Evolutionary conservation across 129 eudicot species (phyloP).

Genomic region (Glebionis coronaria): DNA sequence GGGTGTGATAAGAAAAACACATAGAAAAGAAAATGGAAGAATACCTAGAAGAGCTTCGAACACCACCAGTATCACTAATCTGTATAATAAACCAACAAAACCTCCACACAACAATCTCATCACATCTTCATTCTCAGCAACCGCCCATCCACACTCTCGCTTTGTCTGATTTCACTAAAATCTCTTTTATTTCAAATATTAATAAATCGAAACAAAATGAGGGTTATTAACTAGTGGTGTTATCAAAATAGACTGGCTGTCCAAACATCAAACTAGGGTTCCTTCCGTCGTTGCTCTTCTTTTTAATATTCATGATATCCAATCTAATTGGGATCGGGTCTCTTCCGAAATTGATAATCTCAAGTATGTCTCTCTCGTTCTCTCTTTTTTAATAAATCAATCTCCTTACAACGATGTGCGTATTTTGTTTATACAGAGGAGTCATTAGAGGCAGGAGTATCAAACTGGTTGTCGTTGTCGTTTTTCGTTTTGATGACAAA

Average conservation of each 20-base stretch:
- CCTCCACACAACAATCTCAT: conserved; percentile 71
- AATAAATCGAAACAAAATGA: conserved; percentile 34
- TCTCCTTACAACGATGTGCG: too few species aligned
- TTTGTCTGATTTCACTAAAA: conserved; percentile 89
- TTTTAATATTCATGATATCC: conserved; percentile 54
- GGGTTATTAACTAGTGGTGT: conserved; percentile 30
- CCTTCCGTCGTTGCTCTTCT: conserved; percentile 84
- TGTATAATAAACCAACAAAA: conserved; percentile 66
- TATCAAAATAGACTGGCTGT: conserved; percentile 74
- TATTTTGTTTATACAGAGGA: conserved; percentile 37
- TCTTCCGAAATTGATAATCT: conserved; percentile 78
- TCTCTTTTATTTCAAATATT: conserved; percentile 47
- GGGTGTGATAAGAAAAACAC: not conserved
- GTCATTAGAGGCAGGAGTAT: conserved; percentile 62
- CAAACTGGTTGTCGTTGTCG: conserved; percentile 70
- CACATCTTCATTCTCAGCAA: conserved; percentile 76
- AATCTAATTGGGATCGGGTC: conserved; percentile 82
- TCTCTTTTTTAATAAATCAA: not conserved
- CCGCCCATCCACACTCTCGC: conserved; percentile 97
- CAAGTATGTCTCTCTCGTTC: conserved; percentile 45
- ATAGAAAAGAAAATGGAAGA: conserved; percentile 58
- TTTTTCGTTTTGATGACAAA: conserved; percentile 45
- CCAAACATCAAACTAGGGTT: conserved; percentile 83
- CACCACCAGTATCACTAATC: conserved; percentile 85
- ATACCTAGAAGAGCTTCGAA: conserved; percentile 82